Evolutionary conservation across 805 yeast species (phyloP).

Genomic region (Citeromyces nyonsensis): DNA sequence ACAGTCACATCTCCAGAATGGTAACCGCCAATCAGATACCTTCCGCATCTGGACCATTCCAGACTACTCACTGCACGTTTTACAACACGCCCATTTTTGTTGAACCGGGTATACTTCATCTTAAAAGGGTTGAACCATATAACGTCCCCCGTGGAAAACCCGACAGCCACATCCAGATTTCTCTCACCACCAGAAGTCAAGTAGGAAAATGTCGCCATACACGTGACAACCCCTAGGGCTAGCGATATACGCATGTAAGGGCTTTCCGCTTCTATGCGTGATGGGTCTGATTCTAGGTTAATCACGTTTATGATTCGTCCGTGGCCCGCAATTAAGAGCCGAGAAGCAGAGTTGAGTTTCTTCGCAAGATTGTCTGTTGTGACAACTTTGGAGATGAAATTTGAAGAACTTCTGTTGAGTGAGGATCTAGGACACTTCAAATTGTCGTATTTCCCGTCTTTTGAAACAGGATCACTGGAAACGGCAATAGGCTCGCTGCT

Average conservation of each 20-base stretch:
- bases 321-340: slow-evolving; percentile 27
- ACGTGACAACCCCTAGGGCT: slow-evolving; percentile 21
- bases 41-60: slow-evolving; percentile 30
- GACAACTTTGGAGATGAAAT: slow-evolving; percentile 16
- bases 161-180: slow-evolving; percentile 37
- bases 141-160: slow-evolving; percentile 55
- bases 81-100: slow-evolving; percentile 28
- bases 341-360: slow-evolving; percentile 11
- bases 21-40: slow-evolving; percentile 39
- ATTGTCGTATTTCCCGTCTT: slow-evolving; percentile 3
- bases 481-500: neutral
- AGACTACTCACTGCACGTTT: slow-evolving; percentile 25
- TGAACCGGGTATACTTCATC: slow-evolving; percentile 31
- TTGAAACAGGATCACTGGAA: neutral
- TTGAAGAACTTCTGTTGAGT: slow-evolving; percentile 15
- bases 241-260: slow-evolving; percentile 29
- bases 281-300: slow-evolving; percentile 18
- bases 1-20: slow-evolving; percentile 46
- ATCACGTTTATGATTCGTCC: slow-evolving; percentile 33
- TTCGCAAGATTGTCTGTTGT: slow-evolving; percentile 14
- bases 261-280: slow-evolving; percentile 22
- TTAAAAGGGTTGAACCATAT: slow-evolving; percentile 40
- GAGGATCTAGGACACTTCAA: slow-evolving; percentile 15
- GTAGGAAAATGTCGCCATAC: slow-evolving; percentile 16
- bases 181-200: slow-evolving; percentile 10